phyloP scores from a whole-genome alignment of 352 stramenopile species.

The Pythium angustatum region DNA sequence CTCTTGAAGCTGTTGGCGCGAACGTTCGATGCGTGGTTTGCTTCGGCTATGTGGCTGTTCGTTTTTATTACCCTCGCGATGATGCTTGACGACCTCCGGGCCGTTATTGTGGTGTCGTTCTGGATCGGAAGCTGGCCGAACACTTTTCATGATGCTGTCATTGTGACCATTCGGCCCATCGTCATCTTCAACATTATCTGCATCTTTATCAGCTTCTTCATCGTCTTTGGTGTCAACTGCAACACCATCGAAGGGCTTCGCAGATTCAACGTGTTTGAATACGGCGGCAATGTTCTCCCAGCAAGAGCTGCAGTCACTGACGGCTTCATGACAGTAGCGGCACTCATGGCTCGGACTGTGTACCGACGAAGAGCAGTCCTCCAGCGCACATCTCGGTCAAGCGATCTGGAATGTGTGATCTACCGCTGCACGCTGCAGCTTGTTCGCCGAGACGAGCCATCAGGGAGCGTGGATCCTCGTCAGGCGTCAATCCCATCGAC shows the following conservation, averaged over 20 bases:
- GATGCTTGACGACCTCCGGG: constrained; percentile 19
- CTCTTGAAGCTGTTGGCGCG: constrained; percentile 14
- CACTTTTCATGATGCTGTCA: constrained; percentile 17
- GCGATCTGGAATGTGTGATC: constrained; percentile 27
- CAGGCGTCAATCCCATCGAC: no score
- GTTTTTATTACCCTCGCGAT: constrained; percentile 15
- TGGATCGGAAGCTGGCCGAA: constrained; percentile 20
- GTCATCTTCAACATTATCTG: constrained; percentile 22
- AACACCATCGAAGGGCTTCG: constrained; percentile 9
- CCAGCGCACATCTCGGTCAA: background rate
- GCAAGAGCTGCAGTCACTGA: constrained; percentile 15
- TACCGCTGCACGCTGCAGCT: constrained; percentile 23
- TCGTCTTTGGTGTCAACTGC: constrained; percentile 17
- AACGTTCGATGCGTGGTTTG: constrained; percentile 28
- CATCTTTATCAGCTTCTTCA: constrained; percentile 14
- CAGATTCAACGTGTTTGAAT: constrained; percentile 19
- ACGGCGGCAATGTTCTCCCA: constrained; percentile 9
- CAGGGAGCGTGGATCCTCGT: no score
- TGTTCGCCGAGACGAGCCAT: background rate
- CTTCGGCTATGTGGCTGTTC: constrained; percentile 12
- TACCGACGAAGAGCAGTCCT: constrained; percentile 19
- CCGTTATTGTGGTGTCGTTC: background rate
- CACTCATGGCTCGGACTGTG: constrained; percentile 23
- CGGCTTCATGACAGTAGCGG: constrained; percentile 19
- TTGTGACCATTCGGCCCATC: constrained; percentile 21